phyloP scores from a whole-genome alignment of 1,284 basidiomycete genomes.

The Heterobasidion occidentale region DNA sequence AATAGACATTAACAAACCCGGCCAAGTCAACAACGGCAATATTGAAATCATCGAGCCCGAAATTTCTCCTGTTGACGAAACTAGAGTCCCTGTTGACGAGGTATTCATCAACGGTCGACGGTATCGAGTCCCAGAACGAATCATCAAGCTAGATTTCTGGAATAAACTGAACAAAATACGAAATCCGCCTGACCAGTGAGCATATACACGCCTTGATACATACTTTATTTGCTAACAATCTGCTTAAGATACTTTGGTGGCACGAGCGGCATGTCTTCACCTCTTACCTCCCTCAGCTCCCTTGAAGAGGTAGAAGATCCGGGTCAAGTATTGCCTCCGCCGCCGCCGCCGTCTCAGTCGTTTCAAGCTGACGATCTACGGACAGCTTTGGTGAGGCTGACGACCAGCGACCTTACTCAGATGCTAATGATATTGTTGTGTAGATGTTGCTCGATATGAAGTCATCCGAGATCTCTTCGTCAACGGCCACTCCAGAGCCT shows the following conservation, averaged over 20 bases:
- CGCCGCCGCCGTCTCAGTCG: background rate
- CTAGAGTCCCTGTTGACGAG: constrained; percentile 58
- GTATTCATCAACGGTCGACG: constrained; percentile 77
- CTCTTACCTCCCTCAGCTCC: constrained; percentile 68
- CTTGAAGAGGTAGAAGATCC: constrained; percentile 53
- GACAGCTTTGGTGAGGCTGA: constrained; percentile 25
- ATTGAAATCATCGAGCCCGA: constrained; percentile 79
- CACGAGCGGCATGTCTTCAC: constrained; percentile 53
- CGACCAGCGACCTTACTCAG: background rate
- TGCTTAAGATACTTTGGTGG: constrained; percentile 29
- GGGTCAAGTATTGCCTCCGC: constrained; percentile 9
- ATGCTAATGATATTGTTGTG: background rate
- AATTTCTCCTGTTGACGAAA: constrained; percentile 28
- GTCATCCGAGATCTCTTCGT: background rate
- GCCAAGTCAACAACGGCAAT: constrained; percentile 85
- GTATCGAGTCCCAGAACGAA: constrained; percentile 90
- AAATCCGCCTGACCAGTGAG: constrained; percentile 34
- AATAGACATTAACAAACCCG: constrained; percentile 64
- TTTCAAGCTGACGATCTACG: constrained; percentile 31
- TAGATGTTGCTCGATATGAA: constrained; percentile 3
- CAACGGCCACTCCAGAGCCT: background rate
- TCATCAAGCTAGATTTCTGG: constrained; percentile 95
- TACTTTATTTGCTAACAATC: background rate
- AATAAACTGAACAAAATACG: constrained; percentile 58
- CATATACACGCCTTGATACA: constrained; percentile 1